phyloP scores from a whole-genome alignment of 2,329 filamentous ascomycete species.

The Madurella fahalii region DNA sequence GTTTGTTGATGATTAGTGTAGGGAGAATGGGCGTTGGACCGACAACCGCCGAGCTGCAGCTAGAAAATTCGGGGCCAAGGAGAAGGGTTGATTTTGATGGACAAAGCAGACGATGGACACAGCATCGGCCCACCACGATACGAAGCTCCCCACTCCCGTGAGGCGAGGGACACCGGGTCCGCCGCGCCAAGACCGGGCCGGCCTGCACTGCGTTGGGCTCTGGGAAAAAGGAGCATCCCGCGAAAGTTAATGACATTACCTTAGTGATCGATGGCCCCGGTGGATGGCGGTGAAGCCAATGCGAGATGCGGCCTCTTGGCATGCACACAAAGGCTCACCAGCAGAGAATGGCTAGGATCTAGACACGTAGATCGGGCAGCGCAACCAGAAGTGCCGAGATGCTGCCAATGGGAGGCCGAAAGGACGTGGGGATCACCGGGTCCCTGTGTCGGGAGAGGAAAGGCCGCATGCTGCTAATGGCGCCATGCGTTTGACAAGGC shows the following conservation, averaged over 20 bases:
- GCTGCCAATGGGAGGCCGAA: constrained; percentile 17
- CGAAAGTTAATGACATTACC: too few relatives aligned
- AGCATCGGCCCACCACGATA: constrained; percentile 10
- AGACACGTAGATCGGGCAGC: constrained; percentile 7
- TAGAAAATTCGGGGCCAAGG: neutral
- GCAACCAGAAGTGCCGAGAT: neutral
- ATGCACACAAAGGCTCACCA: neutral
- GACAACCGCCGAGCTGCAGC: neutral
- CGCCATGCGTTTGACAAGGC: constrained; percentile 11
- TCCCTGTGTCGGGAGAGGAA: constrained; percentile 2
- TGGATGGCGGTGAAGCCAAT: constrained; percentile 12
- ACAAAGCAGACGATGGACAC: neutral
- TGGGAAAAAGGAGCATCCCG: neutral
- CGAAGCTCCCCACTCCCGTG: constrained; percentile 14
- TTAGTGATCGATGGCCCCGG: neutral
- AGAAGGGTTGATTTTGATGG: neutral
- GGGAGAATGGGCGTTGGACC: too few relatives aligned
- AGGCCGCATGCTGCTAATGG: constrained; percentile 12
- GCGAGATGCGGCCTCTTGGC: constrained; percentile 10
- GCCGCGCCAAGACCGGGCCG: constrained; percentile 9
- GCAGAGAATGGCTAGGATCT: neutral
- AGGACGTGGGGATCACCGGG: constrained; percentile 3
- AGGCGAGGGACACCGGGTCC: constrained; percentile 2
- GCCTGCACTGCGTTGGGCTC: neutral
- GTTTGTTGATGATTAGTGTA: too few relatives aligned